Percentiles rank a stretch among this genome's conserved stretches.
Conservation (phyloP, 441 rosid genomes). For the Bocquillonia castaneifolia region DNA sequence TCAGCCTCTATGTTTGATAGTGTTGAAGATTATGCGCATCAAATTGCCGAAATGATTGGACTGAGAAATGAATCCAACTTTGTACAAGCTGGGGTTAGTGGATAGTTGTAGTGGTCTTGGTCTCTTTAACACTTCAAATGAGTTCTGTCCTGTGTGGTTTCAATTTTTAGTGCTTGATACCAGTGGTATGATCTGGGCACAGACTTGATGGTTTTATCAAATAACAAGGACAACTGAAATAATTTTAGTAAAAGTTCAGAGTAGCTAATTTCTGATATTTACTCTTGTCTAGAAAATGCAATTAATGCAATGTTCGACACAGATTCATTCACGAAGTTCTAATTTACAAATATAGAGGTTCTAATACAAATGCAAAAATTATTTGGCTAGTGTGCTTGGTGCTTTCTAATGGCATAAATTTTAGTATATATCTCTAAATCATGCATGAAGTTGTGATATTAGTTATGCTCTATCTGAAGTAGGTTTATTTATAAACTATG, state of each 20-base stretch:
- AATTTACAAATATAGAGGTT: not conserved
- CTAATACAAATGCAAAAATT: not conserved
- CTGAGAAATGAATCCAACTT: constrained; percentile 74
- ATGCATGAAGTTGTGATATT: not conserved
- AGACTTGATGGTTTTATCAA: not conserved
- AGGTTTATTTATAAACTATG: not conserved
- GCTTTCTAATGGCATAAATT: not conserved
- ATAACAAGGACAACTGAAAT: not conserved
- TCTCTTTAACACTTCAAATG: not conserved
- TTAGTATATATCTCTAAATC: not conserved
- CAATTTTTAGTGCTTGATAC: not conserved
- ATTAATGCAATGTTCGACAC: too few species aligned
- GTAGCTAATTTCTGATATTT: not conserved
- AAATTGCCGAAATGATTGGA: constrained; percentile 96
- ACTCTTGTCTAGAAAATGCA: too few species aligned
- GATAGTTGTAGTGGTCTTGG: not conserved
- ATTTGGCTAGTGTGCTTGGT: not conserved
- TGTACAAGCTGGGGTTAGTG: constrained; percentile 82
- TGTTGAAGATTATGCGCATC: constrained; percentile 96
- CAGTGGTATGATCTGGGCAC: not conserved
- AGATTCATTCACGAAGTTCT: not conserved
- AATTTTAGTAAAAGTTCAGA: not conserved
- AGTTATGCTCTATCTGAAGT: not conserved
- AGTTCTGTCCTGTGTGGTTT: not conserved
- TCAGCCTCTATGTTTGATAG: constrained; percentile 91